Base-by-base conservation (phyloP, 2,329 filamentous ascomycete species). In the Huntiella abstrusa region DNA sequence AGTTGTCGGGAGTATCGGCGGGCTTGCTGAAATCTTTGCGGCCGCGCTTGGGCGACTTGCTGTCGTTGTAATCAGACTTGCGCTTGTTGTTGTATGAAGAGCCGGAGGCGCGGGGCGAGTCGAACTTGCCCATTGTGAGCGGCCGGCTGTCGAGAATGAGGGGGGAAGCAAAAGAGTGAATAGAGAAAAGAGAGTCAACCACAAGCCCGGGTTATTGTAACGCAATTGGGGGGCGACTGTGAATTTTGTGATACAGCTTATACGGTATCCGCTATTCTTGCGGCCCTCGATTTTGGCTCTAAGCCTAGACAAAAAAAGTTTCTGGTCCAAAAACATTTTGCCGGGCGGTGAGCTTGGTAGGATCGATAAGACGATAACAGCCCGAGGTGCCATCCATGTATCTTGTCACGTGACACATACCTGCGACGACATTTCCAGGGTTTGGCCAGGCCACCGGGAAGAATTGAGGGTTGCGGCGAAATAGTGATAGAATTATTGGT, bases 101-200 rank as follows among this genome's bases (percentile, higher is more conserved):
- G 33, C 41, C 38, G 53, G 57, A 52, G 10, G 37, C 52, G 17
- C 55, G 53, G 16, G 55, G 51, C 43, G 45, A 46, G 33, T 50
- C 44, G 41, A 47, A 45, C 45, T 50, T 50, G 48, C 45, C 45
- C 48, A 50, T 50, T 28, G 22, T 28, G 22, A 28, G 22, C 7
- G 22, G 22, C 22, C 22, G 22, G 22, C 22, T 28, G 22, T 28
- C 22, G 22, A 28, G 22, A 28, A 28, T 28, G 5, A 28, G 22
- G 22, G 22, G 7, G 7, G 22, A 5, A 28, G 7, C 22, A 28
- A 28, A 28, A 28, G 22, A 28, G 22, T 28, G 22, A 28, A 28
- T 6, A 7, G 5, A 3, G 22, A 28, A 28, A 28, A 28, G 22
- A 28, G 22, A 6, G 22, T 28, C 22, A 28, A 8, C 22, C 22